Conservation (phyloP, 2,329 filamentous ascomycete species). For the Teratosphaeria nubilosa region DNA sequence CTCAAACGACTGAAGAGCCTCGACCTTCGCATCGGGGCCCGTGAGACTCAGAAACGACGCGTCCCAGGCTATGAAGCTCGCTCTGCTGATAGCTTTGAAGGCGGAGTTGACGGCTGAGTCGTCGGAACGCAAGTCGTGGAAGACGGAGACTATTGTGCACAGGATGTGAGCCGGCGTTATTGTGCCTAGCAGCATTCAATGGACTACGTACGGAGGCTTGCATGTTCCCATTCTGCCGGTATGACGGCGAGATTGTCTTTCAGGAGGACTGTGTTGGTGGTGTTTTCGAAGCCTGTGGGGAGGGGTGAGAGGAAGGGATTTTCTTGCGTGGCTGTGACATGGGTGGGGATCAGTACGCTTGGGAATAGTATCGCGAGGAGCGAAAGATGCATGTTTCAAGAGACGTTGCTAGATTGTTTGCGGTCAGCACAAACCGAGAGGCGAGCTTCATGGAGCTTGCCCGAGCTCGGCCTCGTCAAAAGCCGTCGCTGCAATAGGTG, state of each 20-base stretch:
- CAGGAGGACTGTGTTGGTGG: slow-evolving; percentile 9
- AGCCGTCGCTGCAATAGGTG: not conserved
- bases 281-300: slow-evolving; percentile 7
- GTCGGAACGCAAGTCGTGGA: slow-evolving; percentile 10
- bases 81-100: slow-evolving; percentile 8
- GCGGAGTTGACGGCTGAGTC: slow-evolving; percentile 7
- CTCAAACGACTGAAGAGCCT: slow-evolving; percentile 13
- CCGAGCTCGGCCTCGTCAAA: not conserved
- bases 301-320: slow-evolving; percentile 3
- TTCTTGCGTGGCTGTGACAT: not conserved
- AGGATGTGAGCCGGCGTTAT: not conserved
- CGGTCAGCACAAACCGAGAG: not conserved
- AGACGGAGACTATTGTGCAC: slow-evolving; percentile 6
- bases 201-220: slow-evolving; percentile 6
- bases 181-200: too few species aligned
- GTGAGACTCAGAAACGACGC: slow-evolving; percentile 16
- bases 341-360: not conserved
- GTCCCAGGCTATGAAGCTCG: slow-evolving; percentile 19
- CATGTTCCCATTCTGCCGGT: slow-evolving; percentile 10
- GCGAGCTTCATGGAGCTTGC: not conserved
- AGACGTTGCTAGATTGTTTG: not conserved
- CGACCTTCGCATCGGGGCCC: slow-evolving; percentile 15
- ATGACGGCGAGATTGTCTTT: slow-evolving; percentile 14
- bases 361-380: not conserved
- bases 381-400: not conserved